Conservation (phyloP, 2,329 filamentous ascomycete genomes). For the Arachnopeziza araneosa region DNA sequence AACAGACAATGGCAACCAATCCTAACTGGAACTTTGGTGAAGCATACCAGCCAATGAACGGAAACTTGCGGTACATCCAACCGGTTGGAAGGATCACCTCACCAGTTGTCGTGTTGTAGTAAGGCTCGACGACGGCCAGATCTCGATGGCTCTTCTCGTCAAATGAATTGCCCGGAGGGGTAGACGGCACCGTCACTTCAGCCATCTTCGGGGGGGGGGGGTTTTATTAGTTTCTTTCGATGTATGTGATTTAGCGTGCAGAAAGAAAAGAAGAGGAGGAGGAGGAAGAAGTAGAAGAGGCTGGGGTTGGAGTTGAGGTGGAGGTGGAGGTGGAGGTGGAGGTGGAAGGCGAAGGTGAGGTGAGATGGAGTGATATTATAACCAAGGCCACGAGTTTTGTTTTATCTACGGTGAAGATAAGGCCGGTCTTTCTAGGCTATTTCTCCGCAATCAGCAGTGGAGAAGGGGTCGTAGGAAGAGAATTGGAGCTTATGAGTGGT, state of each 20-base stretch:
- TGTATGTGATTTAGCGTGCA: not conserved
- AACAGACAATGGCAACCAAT: conserved; percentile 66
- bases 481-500: not conserved
- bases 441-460: not conserved
- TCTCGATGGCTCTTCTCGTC: not conserved
- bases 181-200: not conserved
- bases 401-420: not conserved
- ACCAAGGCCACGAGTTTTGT: not conserved
- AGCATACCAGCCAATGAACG: conserved; percentile 61
- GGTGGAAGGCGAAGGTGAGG: not conserved
- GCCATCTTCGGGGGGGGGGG: too few relatives aligned
- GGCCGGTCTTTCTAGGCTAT: not conserved
- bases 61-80: conserved; percentile 66
- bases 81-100: conserved; percentile 28
- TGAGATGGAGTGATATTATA: too few relatives aligned
- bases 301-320: not conserved
- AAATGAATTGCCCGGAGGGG: not conserved
- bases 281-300: not conserved
- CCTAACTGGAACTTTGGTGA: conserved; percentile 67
- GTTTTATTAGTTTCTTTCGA: too few relatives aligned
- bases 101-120: not conserved
- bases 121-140: not conserved
- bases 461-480: not conserved
- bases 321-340: not conserved
- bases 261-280: not conserved